phyloP scores from a whole-genome alignment of 306 rosid genomes.

The Quercus dentata region DNA sequence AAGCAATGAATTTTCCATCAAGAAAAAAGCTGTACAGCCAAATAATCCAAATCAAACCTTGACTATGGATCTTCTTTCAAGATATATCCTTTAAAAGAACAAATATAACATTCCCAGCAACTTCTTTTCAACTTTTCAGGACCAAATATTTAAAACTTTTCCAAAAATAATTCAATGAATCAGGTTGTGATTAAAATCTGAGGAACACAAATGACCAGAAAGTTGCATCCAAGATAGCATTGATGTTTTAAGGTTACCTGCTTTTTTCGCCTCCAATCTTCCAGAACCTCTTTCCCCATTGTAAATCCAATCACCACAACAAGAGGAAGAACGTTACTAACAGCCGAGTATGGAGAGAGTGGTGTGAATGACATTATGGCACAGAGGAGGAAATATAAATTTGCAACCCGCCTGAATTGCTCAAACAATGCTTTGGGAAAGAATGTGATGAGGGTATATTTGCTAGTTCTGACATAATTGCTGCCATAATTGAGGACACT shows the following conservation, averaged over 20 bases:
- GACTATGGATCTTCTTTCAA: neutral
- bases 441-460: conserved; percentile 78
- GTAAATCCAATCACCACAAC: conserved; percentile 74
- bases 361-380: conserved; percentile 74
- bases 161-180: neutral
- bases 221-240: neutral
- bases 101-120: neutral
- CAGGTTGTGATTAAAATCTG: neutral
- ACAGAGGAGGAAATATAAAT: conserved; percentile 73
- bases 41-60: conserved; percentile 3
- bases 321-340: conserved; percentile 82
- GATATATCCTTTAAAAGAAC: neutral
- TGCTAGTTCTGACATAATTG: conserved; percentile 83
- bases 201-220: neutral
- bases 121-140: neutral
- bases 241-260: conserved; percentile 53
- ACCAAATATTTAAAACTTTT: neutral
- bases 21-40: neutral
- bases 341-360: conserved; percentile 77
- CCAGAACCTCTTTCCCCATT: conserved; percentile 86
- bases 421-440: conserved; percentile 86
- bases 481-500: conserved; percentile 44
- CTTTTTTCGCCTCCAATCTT: conserved; percentile 75
- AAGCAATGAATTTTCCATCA: neutral
- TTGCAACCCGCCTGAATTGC: conserved; percentile 92